Base-by-base conservation (phyloP, 108 stramenopile species). In the Asterionellopsis glacialis region DNA sequence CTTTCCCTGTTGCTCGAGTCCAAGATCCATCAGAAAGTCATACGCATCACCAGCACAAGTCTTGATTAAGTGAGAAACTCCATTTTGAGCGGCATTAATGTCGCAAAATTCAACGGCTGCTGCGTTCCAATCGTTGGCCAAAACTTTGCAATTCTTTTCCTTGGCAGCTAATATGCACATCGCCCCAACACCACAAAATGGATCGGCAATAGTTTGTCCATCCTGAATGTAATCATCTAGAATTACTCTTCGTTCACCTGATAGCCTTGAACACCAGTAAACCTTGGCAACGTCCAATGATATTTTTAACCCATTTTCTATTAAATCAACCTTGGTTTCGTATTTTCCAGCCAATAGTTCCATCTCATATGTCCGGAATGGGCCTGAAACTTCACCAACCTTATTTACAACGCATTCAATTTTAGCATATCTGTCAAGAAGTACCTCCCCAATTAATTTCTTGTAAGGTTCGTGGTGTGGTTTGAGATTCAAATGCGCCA, bases 101-200 rank as follows among this genome's bases (percentile, higher is more conserved):
- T 55, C 21, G 61, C 77, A 73, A 54, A 72, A 83, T 22, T 76
- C 64, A 9, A 90, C 73, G 1, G 90, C 88, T 49, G 63, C 71
- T 23, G 86, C 86, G 52, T 94, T 94, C 85, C 84, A 83, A 63
- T 99, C 98, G 72, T 97, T 99, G 39, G 96, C 96, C 5, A 83
- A 44, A 39, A 91, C 65, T 22, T 52, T 69, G 45, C 54, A 61
- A 70, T 68, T 64, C 54, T 50, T 60, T n/a, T 61, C 71, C 51
- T 66, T 68, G 9, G 73, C 83, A 9, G 94, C 58, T 19, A 93
- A 80, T 10, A 97, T 55, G 42, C 92, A 93, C 25, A 98, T 82
- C 6, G 98, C 96, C 0, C 98, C 98, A 0, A 97, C 95, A 14
- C 98, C 98, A 44, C 91, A 95, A 79, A 96, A 93, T 41, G 90